Evolutionary conservation across 1,139 yeast species (phyloP).

Genomic region (Pichia sp.): DNA sequence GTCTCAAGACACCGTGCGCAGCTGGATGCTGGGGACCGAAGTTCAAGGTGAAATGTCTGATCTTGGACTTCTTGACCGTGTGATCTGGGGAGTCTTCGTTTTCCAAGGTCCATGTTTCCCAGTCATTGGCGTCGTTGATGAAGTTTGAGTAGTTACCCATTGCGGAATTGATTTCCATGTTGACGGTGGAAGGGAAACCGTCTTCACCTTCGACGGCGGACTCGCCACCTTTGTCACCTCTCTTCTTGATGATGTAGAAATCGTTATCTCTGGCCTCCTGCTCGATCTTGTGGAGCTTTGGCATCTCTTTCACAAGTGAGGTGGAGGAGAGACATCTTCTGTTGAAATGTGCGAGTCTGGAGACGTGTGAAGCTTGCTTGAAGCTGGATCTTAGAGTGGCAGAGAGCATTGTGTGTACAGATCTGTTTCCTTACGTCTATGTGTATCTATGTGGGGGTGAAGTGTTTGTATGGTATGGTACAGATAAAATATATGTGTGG

Average conservation of each 20-base stretch:
- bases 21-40: conserved; percentile 96
- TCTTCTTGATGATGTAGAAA: conserved; percentile 27
- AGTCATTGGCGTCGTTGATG: conserved; percentile 29
- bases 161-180: conserved; percentile 32
- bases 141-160: conserved; percentile 37
- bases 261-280: conserved; percentile 29
- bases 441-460: background rate
- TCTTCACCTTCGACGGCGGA: conserved; percentile 20
- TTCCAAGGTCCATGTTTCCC: conserved; percentile 33
- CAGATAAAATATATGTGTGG: background rate
- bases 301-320: conserved; percentile 9
- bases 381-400: conserved; percentile 13
- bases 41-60: conserved; percentile 83
- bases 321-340: conserved; percentile 10
- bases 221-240: conserved; percentile 29
- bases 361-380: conserved; percentile 8
- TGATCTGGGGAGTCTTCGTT: conserved; percentile 34
- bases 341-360: conserved; percentile 9
- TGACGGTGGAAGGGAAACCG: conserved; percentile 25
- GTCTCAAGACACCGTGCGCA: conserved; percentile 87
- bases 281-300: conserved; percentile 20
- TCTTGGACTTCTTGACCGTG: conserved; percentile 42
- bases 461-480: background rate
- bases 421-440: background rate
- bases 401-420: conserved; percentile 14